Percentiles rank a stretch among this genome's conserved stretches.
These are phyloP conservation scores for Colletotrichum abscissum DNA, from an alignment of 2,329 filamentous ascomycete species.

Conservation along the genomic window DNA sequence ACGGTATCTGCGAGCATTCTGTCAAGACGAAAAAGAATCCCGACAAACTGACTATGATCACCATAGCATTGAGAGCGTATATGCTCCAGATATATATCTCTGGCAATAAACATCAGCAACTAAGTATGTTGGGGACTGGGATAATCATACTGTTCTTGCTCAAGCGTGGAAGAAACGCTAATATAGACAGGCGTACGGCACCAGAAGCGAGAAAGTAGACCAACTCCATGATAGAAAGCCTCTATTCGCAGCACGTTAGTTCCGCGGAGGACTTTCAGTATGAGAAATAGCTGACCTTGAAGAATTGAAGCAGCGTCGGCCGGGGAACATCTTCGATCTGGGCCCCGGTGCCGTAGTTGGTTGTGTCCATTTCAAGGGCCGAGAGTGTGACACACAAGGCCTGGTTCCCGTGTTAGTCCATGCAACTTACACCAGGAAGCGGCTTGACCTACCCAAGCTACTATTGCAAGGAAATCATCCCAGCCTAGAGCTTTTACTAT, in stretches of 20 bases:
- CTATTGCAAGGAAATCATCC: slow-evolving; percentile 23
- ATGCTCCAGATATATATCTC: slow-evolving; percentile 21
- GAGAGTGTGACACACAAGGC: slow-evolving; percentile 18
- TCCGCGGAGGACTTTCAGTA: too few relatives aligned
- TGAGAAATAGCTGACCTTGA: background rate
- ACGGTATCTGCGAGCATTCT: slow-evolving; percentile 40
- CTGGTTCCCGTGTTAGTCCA: background rate
- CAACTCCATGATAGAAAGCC: slow-evolving; percentile 24
- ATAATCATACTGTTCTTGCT: slow-evolving; percentile 43
- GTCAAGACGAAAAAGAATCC: slow-evolving; percentile 37
- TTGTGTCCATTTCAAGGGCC: slow-evolving; percentile 28
- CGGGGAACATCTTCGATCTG: slow-evolving; percentile 18
- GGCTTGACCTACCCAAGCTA: slow-evolving; percentile 20
- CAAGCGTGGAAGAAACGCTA: slow-evolving; percentile 48
- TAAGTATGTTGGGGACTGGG: background rate
- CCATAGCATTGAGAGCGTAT: slow-evolving; percentile 30
- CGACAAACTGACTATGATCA: slow-evolving; percentile 36
- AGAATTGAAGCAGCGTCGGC: slow-evolving; percentile 14
- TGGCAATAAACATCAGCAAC: background rate
- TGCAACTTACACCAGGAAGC: too few relatives aligned
- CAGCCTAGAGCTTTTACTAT: slow-evolving; percentile 26
- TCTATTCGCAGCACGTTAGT: background rate
- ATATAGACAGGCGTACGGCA: slow-evolving; percentile 46
- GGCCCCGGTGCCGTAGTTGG: slow-evolving; percentile 27
- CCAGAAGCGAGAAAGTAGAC: slow-evolving; percentile 46